Conservation (phyloP, 768 basidiomycete genomes). For the Phaeolepiota aurea region DNA sequence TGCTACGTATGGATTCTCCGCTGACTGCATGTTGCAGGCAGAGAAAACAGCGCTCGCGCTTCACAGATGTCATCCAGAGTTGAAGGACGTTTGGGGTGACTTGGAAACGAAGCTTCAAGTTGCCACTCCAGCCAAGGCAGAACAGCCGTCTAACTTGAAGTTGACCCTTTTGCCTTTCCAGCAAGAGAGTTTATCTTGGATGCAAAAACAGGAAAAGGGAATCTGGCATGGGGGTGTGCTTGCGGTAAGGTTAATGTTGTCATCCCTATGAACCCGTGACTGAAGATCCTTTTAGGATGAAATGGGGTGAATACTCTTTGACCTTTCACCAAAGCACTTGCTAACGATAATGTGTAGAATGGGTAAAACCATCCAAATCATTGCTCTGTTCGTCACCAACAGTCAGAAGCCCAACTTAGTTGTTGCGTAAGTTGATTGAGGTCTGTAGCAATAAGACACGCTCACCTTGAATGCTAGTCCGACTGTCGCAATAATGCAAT, state of each 20-base stretch:
- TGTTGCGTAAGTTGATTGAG: slow-evolving; percentile 59
- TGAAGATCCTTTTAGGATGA: slow-evolving; percentile 50
- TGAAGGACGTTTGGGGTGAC: slow-evolving; percentile 83
- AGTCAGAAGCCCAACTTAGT: slow-evolving; percentile 79
- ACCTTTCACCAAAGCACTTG: not conserved
- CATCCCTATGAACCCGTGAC: not conserved
- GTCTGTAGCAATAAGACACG: too few relatives aligned
- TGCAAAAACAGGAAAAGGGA: slow-evolving; percentile 86
- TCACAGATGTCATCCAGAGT: slow-evolving; percentile 68
- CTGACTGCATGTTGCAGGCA: slow-evolving; percentile 40
- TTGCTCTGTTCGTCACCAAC: slow-evolving; percentile 80
- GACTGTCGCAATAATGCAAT: slow-evolving; percentile 63
- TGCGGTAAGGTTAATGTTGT: slow-evolving; percentile 45
- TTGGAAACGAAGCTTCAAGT: slow-evolving; percentile 55
- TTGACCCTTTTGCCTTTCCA: slow-evolving; percentile 90
- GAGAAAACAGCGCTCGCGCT: slow-evolving; percentile 63
- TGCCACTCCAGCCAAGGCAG: slow-evolving; percentile 57
- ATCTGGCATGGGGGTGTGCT: slow-evolving; percentile 90
- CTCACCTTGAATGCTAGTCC: slow-evolving; percentile 34
- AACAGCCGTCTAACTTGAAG: slow-evolving; percentile 79
- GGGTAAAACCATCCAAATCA: slow-evolving; percentile 97
- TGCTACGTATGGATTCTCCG: slow-evolving; percentile 3
- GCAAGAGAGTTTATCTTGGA: slow-evolving; percentile 91
- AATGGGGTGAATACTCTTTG: slow-evolving; percentile 63
- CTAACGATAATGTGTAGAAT: slow-evolving; percentile 37